Percentiles rank a stretch among this genome's conserved stretches.
Conservation (phyloP, 2,329 filamentous ascomycete species). For the Malbranchea cinnamomea region DNA sequence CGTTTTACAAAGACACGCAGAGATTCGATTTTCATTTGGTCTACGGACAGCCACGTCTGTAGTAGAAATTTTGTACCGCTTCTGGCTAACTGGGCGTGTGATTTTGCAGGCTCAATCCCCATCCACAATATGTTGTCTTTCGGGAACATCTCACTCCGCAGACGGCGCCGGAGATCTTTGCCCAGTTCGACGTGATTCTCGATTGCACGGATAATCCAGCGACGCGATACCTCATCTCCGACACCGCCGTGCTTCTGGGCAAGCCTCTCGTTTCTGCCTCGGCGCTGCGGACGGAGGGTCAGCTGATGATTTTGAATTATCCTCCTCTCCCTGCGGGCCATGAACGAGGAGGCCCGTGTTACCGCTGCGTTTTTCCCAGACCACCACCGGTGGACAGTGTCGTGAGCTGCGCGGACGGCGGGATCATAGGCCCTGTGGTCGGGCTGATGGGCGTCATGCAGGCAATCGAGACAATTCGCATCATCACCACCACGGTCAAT, state of each 20-base stretch:
- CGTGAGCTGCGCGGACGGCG: constrained; percentile 78
- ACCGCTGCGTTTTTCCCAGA: constrained; percentile 79
- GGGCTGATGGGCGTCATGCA: constrained; percentile 88
- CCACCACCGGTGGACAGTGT: constrained; percentile 75
- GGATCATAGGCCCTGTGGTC: constrained; percentile 82
- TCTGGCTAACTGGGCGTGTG: constrained; percentile 1
- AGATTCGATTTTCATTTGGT: no score
- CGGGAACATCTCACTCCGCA: constrained; percentile 49
- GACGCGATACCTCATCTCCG: constrained; percentile 82
- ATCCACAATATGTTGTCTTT: constrained; percentile 49
- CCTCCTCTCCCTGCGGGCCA: constrained; percentile 50
- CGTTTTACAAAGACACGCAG: constrained; percentile 12
- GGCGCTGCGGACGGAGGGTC: constrained; percentile 75
- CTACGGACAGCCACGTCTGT: constrained; percentile 6
- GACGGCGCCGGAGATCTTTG: constrained; percentile 52
- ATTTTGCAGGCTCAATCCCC: constrained; percentile 51
- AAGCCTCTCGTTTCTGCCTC: constrained; percentile 82
- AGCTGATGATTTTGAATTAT: constrained; percentile 76
- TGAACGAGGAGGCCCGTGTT: constrained; percentile 60
- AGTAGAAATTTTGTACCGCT: background rate
- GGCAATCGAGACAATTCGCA: constrained; percentile 73
- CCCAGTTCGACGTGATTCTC: constrained; percentile 65
- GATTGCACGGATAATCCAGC: constrained; percentile 93
- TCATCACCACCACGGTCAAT: constrained; percentile 40
- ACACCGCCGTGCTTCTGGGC: constrained; percentile 64